phyloP scores from a whole-genome alignment of 805 yeast genomes.

The Wickerhamiella dianesei region DNA sequence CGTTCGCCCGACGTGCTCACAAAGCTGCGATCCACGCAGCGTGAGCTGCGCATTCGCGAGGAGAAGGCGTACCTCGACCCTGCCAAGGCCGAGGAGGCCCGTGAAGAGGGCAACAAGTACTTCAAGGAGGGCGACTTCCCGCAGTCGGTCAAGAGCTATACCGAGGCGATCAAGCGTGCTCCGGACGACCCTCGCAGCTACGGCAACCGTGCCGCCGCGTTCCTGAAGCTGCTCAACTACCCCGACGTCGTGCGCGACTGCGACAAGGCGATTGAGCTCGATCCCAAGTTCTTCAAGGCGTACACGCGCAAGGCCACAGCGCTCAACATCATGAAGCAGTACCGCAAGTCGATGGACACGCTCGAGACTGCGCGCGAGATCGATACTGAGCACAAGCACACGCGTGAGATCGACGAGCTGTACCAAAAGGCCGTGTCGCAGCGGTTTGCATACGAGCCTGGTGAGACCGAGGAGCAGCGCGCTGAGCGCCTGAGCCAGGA shows the following conservation, averaged over 20 bases:
- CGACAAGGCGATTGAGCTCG: slow-evolving; percentile 74
- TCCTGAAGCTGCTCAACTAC: slow-evolving; percentile 88
- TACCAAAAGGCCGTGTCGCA: slow-evolving; percentile 61
- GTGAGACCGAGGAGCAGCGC: slow-evolving; percentile 90
- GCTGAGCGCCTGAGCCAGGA: slow-evolving; percentile 81
- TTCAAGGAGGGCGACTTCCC: slow-evolving; percentile 96
- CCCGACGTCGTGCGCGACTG: slow-evolving; percentile 94
- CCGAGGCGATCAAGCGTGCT: slow-evolving; percentile 94
- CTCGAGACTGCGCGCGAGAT: slow-evolving; percentile 62
- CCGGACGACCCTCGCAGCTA: slow-evolving; percentile 95
- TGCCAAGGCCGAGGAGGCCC: slow-evolving; percentile 88
- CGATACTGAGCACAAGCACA: slow-evolving; percentile 47
- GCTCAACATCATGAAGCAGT: slow-evolving; percentile 80
- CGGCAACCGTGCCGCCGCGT: slow-evolving; percentile 95
- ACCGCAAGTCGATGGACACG: slow-evolving; percentile 66
- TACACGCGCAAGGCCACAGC: slow-evolving; percentile 95
- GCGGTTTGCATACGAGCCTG: slow-evolving; percentile 65
- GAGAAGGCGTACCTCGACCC: slow-evolving; percentile 72
- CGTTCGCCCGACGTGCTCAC: slow-evolving; percentile 86
- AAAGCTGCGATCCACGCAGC: slow-evolving; percentile 79
- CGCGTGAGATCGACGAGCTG: slow-evolving; percentile 70
- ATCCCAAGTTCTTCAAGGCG: slow-evolving; percentile 84
- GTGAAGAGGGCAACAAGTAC: slow-evolving; percentile 77
- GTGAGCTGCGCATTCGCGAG: slow-evolving; percentile 67
- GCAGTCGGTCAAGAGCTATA: slow-evolving; percentile 80